Conservation (phyloP, 768 basidiomycete species). For the Mycena amicta region DNA sequence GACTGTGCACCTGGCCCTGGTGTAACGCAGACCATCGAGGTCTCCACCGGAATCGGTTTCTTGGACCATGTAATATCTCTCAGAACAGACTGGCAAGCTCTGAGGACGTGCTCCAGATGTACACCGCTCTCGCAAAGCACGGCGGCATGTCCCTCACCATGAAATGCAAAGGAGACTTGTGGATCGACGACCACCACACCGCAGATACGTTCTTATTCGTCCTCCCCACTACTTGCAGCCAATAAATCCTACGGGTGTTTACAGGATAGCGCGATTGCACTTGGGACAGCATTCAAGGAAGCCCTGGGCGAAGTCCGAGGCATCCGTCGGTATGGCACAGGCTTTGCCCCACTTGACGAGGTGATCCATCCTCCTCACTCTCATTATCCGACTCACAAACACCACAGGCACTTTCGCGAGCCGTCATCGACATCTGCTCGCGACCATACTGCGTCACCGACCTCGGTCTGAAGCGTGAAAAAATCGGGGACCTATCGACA, state of each 20-base stretch:
- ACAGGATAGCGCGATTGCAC: constrained; percentile 89
- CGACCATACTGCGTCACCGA: constrained; percentile 95
- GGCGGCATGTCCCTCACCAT: constrained; percentile 89
- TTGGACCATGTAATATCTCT: constrained; percentile 89
- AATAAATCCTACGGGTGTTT: constrained; percentile 23
- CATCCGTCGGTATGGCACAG: constrained; percentile 93
- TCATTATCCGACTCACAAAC: constrained; percentile 10
- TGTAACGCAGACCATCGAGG: constrained; percentile 71
- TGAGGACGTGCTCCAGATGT: constrained; percentile 85
- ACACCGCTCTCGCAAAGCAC: constrained; percentile 95
- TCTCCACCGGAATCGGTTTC: constrained; percentile 97
- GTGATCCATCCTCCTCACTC: constrained; percentile 42
- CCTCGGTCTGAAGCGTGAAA: constrained; percentile 84
- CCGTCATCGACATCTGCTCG: constrained; percentile 98
- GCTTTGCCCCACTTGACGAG: constrained; percentile 96
- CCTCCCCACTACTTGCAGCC: constrained; percentile 14
- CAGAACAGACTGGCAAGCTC: too few species aligned
- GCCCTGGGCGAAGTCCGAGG: constrained; percentile 94
- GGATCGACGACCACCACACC: constrained; percentile 98
- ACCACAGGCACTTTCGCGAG: constrained; percentile 84
- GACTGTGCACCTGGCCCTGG: constrained; percentile 72
- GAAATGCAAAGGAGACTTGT: constrained; percentile 92
- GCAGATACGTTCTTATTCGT: constrained; percentile 75
- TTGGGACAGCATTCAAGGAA: constrained; percentile 90
- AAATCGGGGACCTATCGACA: constrained; percentile 91